phyloP scores from a whole-genome alignment of 768 basidiomycete genomes.

The Serendipita sp. region DNA sequence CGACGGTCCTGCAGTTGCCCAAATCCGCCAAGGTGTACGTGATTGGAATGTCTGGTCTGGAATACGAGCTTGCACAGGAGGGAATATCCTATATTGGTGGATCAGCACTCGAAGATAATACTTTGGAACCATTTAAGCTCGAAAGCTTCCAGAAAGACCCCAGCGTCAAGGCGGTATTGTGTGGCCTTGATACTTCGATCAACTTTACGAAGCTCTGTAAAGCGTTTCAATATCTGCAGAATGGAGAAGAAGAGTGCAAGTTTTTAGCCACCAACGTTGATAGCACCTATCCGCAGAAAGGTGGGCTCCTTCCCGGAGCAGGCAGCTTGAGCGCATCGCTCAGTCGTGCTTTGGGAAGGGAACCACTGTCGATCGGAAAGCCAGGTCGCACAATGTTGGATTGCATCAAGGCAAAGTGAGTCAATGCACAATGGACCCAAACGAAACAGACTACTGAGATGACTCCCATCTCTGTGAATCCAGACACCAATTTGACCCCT shows the following conservation, averaged over 20 bases:
- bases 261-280: slow-evolving; percentile 91
- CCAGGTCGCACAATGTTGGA: slow-evolving; percentile 87
- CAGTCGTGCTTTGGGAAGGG: slow-evolving; percentile 47
- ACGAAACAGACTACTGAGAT: no score
- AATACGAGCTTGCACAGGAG: slow-evolving; percentile 83
- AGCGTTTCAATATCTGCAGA: slow-evolving; percentile 80
- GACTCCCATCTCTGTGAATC: neutral
- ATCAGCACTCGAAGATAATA: slow-evolving; percentile 72
- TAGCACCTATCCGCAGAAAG: slow-evolving; percentile 64
- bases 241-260: slow-evolving; percentile 40
- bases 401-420: slow-evolving; percentile 66
- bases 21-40: slow-evolving; percentile 91
- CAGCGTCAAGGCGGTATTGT: slow-evolving; percentile 79
- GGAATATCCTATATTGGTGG: slow-evolving; percentile 71
- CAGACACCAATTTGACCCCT: slow-evolving; percentile 76
- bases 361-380: slow-evolving; percentile 75
- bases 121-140: slow-evolving; percentile 50
- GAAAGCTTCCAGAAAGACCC: slow-evolving; percentile 59
- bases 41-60: slow-evolving; percentile 78
- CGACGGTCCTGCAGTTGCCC: slow-evolving; percentile 74
- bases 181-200: slow-evolving; percentile 70
- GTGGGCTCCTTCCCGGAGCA: slow-evolving; percentile 64
- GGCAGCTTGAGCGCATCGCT: slow-evolving; percentile 76
- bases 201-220: slow-evolving; percentile 92
- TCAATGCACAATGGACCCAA: neutral